phyloP scores from a whole-genome alignment of 179 eudicot genomes.

The Silene vulgaris region DNA sequence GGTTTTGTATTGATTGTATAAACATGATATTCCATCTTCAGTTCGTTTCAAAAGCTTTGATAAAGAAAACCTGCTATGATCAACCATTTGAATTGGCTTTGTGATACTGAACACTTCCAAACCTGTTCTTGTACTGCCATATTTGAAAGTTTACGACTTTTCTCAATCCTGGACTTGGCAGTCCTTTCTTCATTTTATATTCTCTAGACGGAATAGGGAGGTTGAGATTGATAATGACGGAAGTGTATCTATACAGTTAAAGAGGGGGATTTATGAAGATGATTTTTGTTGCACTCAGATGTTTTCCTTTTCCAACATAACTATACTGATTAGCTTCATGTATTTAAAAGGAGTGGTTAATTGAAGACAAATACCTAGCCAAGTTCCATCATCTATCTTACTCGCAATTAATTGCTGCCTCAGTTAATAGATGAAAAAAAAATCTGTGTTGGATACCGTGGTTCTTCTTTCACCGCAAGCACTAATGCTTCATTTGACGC shows the following conservation, averaged over 20 bases:
- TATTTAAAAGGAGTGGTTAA: not conserved
- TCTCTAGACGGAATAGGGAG: not conserved
- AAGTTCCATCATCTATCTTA: not conserved
- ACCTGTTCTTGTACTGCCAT: not conserved
- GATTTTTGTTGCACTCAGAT: not conserved
- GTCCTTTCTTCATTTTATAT: not conserved
- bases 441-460: not conserved
- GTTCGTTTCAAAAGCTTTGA: not conserved
- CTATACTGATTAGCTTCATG: not conserved
- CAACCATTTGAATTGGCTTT: not conserved
- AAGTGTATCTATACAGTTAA: no score
- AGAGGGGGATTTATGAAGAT: not conserved
- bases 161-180: not conserved
- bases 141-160: not conserved
- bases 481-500: conserved; percentile 15
- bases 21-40: no score
- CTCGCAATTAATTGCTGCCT: not conserved
- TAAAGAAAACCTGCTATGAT: not conserved
- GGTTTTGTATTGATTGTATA: no score
- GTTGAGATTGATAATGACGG: not conserved
- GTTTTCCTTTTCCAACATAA: not conserved
- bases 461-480: not conserved
- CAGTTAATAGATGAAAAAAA: not conserved
- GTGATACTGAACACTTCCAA: not conserved
- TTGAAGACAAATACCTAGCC: not conserved